Base-by-base conservation (phyloP, 441 rosid species). In the Monsonia emarginata region DNA sequence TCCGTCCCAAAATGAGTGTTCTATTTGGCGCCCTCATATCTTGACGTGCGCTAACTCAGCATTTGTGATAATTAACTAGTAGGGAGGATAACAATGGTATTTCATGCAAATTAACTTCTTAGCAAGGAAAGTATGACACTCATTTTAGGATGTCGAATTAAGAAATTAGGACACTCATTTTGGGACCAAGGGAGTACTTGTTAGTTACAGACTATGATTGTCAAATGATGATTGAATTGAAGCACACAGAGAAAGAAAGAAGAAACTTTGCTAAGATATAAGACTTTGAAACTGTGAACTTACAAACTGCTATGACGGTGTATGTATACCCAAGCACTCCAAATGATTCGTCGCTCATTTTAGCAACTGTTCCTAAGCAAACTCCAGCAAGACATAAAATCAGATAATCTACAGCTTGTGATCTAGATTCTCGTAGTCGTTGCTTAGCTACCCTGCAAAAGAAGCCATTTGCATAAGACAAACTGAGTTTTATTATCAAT, bases 291-390 rank as follows among this genome's bases (percentile, higher is more conserved):
- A 25, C 3, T 54, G 69, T 63, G 21, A 66, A 86, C 99, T 94
- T 88, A 94, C 99, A 91, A 69, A 94, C 88, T 67, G 96, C 96
- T 69, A 94, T 94, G 74, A 94, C 96, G 13, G 97, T 86, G 72
- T 88, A 89, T 48, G 95, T 91, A 48, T 94, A 94, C 61, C 99
- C 99, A 16, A 76, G 66, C 27, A 83, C 84, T 27, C 99, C 99
- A 46, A 91, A 91, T 30, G 94, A 89, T 83, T 88, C 97, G 21
- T 91, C 99, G 54, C 85, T 86, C 74, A 94, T 94, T 89, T 91
- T 88, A 63, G 96, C 96, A 57, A 94, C 85, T 2, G 97, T 91
- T 71, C 97, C 99, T 79, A 91, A 84, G 86, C 97, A 94, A 75
- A 90, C 85, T 68, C 99, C 99, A 40, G 96, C 96, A 28, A 91